Evolutionary conservation across 441 rosid species (phyloP).

Genomic region (Erodium moschatum): DNA sequence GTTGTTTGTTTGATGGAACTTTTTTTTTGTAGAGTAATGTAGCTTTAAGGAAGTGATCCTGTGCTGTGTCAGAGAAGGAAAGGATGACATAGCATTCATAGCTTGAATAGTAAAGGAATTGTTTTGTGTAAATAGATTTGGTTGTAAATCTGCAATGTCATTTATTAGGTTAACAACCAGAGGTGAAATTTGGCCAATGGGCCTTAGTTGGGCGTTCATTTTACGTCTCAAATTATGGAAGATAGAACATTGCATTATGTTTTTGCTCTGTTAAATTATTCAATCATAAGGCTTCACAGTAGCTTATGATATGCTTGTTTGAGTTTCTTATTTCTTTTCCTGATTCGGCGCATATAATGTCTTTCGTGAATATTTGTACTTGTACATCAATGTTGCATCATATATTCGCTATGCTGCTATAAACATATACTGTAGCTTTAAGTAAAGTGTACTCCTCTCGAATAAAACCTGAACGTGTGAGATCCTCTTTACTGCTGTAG

Average conservation of each 20-base stretch:
- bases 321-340: neutral
- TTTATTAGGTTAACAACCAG: neutral
- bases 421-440: too few species aligned
- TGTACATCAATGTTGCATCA: neutral
- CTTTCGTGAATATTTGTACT: neutral
- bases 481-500: slow-evolving; percentile 13
- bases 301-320: neutral
- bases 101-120: neutral
- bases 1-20: slow-evolving; percentile 1
- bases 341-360: neutral
- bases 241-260: neutral
- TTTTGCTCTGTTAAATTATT: neutral
- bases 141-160: neutral
- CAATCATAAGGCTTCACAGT: neutral
- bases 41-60: neutral
- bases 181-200: neutral
- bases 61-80: neutral
- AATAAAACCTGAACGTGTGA: neutral
- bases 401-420: neutral
- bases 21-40: neutral
- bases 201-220: neutral
- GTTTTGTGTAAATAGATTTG: neutral
- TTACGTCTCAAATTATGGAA: neutral
- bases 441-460: too few species aligned
- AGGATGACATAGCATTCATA: neutral